Evolutionary conservation across 805 yeast genomes (phyloP).

Genomic region (Clavispora phyllophila): DNA sequence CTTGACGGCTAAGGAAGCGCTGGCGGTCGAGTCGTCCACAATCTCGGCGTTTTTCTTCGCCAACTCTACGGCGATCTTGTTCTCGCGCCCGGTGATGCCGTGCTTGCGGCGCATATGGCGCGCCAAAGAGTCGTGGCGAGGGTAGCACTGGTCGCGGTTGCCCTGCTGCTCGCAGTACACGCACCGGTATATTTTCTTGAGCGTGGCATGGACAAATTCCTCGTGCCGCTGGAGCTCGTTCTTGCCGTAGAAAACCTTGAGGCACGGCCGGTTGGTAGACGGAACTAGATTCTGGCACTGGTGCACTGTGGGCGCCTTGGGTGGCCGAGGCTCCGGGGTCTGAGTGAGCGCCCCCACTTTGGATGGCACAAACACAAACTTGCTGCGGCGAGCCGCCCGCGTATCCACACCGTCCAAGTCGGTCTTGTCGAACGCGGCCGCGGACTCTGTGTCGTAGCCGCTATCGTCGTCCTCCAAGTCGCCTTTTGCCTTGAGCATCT

Average conservation of each 20-base stretch:
- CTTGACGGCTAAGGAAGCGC: slow-evolving; percentile 4
- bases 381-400: neutral
- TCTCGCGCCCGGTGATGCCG: slow-evolving; percentile 40
- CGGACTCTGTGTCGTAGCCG: slow-evolving; percentile 9
- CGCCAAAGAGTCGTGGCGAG: slow-evolving; percentile 41
- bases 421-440: neutral
- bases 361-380: slow-evolving; percentile 5
- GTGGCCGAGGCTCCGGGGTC: neutral
- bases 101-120: slow-evolving; percentile 41
- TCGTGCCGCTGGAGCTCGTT: slow-evolving; percentile 41
- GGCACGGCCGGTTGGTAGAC: slow-evolving; percentile 24
- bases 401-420: neutral
- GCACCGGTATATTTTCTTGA: slow-evolving; percentile 38
- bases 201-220: slow-evolving; percentile 43
- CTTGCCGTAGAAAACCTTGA: slow-evolving; percentile 39
- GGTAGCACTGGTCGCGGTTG: slow-evolving; percentile 35
- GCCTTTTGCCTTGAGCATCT: neutral
- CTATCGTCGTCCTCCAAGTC: slow-evolving; percentile 8
- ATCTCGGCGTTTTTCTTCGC: slow-evolving; percentile 39
- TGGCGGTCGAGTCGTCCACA: slow-evolving; percentile 23
- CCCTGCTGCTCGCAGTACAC: slow-evolving; percentile 33
- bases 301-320: slow-evolving; percentile 17
- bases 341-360: neutral
- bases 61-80: slow-evolving; percentile 39
- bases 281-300: slow-evolving; percentile 39